Conservation (phyloP, 2,329 filamentous ascomycete species). For the Pseudocercospora musae region DNA sequence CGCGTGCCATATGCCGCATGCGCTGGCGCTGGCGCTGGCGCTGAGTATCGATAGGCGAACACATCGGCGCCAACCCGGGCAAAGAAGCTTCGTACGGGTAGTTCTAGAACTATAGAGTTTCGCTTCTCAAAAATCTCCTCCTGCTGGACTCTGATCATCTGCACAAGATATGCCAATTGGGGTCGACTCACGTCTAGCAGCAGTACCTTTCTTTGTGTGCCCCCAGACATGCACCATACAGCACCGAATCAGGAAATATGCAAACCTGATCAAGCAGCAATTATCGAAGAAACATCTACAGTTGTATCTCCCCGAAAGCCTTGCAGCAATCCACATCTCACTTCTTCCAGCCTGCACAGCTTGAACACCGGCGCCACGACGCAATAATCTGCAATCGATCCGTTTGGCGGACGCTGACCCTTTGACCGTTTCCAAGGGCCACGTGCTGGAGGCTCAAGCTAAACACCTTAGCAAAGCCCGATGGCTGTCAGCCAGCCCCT, state of each 20-base stretch:
- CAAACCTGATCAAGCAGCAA: no score
- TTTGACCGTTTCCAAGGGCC: neutral
- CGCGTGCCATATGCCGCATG: neutral
- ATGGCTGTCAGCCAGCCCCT: neutral
- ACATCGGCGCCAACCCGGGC: neutral
- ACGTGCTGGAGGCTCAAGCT: neutral
- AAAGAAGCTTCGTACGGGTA: neutral
- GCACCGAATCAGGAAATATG: no score
- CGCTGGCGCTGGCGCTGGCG: neutral
- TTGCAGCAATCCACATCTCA: no score
- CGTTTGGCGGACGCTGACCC: no score
- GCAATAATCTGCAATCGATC: no score
- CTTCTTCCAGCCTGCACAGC: no score
- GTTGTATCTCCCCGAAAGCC: no score
- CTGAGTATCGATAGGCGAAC: neutral
- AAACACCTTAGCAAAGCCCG: neutral
- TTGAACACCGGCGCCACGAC: no score
- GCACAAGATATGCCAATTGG: neutral
- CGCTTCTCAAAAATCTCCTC: neutral
- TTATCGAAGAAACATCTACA: no score
- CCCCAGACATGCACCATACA: no score
- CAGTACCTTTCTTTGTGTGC: no score
- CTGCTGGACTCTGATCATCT: neutral
- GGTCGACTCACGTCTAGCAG: no score
- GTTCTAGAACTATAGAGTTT: neutral